Evolutionary conservation across 2,329 filamentous ascomycete species (phyloP), one percentile per base, ranked within the genome.

Genomic region (Venturia carpophila): DNA sequence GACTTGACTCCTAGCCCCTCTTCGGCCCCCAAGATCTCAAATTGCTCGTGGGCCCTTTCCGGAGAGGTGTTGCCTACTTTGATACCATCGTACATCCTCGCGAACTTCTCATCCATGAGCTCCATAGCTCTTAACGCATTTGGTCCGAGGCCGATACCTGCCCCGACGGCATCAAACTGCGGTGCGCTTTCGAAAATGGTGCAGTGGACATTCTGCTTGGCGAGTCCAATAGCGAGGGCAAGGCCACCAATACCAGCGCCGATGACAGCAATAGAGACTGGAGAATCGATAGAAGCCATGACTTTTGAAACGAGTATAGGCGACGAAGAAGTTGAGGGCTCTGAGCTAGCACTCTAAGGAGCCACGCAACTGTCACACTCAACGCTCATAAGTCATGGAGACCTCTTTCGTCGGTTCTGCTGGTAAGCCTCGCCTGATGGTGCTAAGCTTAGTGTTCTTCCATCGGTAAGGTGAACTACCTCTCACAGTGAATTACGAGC

Each of bases 221-320:
- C 58, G 17, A 73, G 71, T 17, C 69, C 69, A 21, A 73, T 69
- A 17, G 72, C 71, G 13, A 73, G 68, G 1, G 69, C 69, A 37
- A 72, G 67, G n/a, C 72, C 72, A 15, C 69, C 71, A 24, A 74
- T 68, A 30, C 72, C 72, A 6, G 71, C 72, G 21, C 72, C 71
- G 13, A 73, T 52, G 60, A 74, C 71, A 21, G 71, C 72, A 30
- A 74, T 68, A 13, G 70, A 65, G 41, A 69, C 67, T 34, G 68
- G 61, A 34, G 67, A 9, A 49, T 63, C 61, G 61, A 34, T 49
- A 15, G 45, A 47, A 47, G 61, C 24, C 61, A 63, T 63, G 21
- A 58, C 30, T 52, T 21, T 27, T 4, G 13, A 10, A 58, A 11
- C 9, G 30, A 3, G 6, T 34, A 6, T 34, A 34, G 30, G 30